Evolutionary conservation across 371 early-diverging fungal species (phyloP).

Genomic region (Mucor saturninus): DNA sequence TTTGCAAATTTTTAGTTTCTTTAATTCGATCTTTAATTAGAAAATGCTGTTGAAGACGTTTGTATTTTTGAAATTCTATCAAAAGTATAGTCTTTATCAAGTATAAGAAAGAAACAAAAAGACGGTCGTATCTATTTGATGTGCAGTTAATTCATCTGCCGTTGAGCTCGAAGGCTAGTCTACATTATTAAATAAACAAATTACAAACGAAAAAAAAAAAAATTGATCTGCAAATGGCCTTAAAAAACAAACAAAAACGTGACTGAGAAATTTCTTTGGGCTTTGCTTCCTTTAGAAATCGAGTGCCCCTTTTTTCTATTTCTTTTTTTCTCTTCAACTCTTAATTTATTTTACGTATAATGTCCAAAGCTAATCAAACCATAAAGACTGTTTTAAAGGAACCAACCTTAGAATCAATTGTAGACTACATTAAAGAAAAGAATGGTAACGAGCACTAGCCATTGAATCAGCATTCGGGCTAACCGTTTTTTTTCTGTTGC

Average conservation of each 20-base stretch:
- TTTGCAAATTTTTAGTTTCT: conserved; percentile 19
- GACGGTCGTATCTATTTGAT: conserved; percentile 44
- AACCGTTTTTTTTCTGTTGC: not conserved
- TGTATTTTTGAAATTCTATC: conserved; percentile 15
- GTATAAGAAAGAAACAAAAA: conserved; percentile 20
- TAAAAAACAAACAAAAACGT: not conserved
- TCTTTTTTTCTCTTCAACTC: conserved; percentile 1
- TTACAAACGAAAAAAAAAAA: conserved; percentile 19
- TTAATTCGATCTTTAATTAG: conserved; percentile 38
- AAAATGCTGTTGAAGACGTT: conserved; percentile 16
- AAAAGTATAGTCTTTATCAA: conserved; percentile 16
- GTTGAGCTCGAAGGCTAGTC: conserved; percentile 39
- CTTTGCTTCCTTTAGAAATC: too few species aligned
- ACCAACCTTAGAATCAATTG: conserved; percentile 33
- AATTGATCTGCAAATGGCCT: not conserved
- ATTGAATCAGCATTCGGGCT: not conserved
- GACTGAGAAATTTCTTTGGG: too few species aligned
- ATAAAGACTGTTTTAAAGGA: conserved; percentile 25
- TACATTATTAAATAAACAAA: conserved; percentile 15
- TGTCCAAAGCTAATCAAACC: conserved; percentile 14
- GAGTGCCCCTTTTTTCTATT: not conserved
- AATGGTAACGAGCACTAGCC: conserved; percentile 23
- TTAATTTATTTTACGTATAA: not conserved
- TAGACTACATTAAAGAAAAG: conserved; percentile 33
- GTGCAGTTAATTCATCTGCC: conserved; percentile 38